Percentiles rank a stretch among this genome's conserved stretches.
phyloP scores from a whole-genome alignment of 129 eudicot species.

The Saussurea involucrata region DNA sequence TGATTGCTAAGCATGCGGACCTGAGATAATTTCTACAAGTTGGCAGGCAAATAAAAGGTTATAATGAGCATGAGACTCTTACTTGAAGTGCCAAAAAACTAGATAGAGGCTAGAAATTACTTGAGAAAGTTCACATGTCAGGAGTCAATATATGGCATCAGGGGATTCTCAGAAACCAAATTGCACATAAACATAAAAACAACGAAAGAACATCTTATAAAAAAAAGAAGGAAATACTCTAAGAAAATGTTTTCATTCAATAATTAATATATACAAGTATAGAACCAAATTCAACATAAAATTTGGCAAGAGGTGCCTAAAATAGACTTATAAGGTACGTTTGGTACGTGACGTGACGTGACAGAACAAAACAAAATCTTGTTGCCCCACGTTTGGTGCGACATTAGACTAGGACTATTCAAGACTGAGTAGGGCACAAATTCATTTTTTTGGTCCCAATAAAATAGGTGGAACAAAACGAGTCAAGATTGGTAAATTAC shows the following conservation, averaged over 20 bases:
- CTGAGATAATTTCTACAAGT: too few relatives aligned
- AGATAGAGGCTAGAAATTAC: background rate
- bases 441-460: too few relatives aligned
- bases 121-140: background rate
- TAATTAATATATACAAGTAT: constrained; percentile 1
- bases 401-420: too few relatives aligned
- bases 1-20: too few relatives aligned
- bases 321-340: too few relatives aligned
- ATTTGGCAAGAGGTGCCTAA: too few relatives aligned
- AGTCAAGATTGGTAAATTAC: background rate
- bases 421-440: too few relatives aligned
- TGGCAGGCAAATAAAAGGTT: background rate
- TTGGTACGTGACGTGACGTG: too few relatives aligned
- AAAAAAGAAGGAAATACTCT: background rate
- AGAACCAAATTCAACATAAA: background rate
- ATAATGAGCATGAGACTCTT: background rate
- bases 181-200: background rate
- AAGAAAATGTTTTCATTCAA: background rate
- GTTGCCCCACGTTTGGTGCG: too few relatives aligned
- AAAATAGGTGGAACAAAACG: background rate
- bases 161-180: background rate
- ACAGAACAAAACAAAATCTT: too few relatives aligned
- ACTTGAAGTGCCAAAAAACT: background rate
- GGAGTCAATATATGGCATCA: background rate
- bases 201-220: background rate